phyloP scores from a whole-genome alignment of 2,329 filamentous ascomycete species.

The Mycosphaerella sp. region DNA sequence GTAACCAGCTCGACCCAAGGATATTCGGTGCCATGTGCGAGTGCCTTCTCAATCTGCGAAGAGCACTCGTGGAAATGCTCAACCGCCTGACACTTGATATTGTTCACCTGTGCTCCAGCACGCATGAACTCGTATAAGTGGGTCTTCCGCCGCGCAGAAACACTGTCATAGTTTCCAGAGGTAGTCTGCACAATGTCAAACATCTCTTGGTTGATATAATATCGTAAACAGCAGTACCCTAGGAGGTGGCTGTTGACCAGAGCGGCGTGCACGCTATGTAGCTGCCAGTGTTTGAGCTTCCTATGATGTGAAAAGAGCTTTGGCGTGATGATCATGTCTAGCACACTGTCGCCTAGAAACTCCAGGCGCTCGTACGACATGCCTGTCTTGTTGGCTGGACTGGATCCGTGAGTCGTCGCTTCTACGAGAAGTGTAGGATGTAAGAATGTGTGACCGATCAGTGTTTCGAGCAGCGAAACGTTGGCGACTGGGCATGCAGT shows the following conservation, averaged over 20 bases:
- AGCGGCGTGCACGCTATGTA: constrained; percentile 70
- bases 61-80: constrained; percentile 47
- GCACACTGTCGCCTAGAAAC: constrained; percentile 77
- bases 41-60: constrained; percentile 43
- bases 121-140: constrained; percentile 31
- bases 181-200: constrained; percentile 20
- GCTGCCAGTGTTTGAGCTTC: constrained; percentile 49
- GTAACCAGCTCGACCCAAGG: constrained; percentile 69
- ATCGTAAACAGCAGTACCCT: constrained; percentile 65
- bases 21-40: constrained; percentile 52
- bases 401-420: constrained; percentile 65
- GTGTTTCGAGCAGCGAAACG: constrained; percentile 51
- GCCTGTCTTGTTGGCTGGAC: constrained; percentile 35
- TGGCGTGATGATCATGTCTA: constrained; percentile 68
- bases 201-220: constrained; percentile 35
- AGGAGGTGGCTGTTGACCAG: constrained; percentile 77
- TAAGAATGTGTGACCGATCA: constrained; percentile 66
- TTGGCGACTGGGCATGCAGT: constrained; percentile 40
- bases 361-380: constrained; percentile 69
- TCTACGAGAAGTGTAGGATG: constrained; percentile 66
- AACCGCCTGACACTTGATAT: constrained; percentile 41
- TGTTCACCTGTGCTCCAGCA: constrained; percentile 39
- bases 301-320: constrained; percentile 51
- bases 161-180: constrained; percentile 10
- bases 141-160: background rate